Evolutionary conservation across 2,329 filamentous ascomycete genomes (phyloP), one percentile per base, ranked within the genome.

Genomic region (Periconia sp.): DNA sequence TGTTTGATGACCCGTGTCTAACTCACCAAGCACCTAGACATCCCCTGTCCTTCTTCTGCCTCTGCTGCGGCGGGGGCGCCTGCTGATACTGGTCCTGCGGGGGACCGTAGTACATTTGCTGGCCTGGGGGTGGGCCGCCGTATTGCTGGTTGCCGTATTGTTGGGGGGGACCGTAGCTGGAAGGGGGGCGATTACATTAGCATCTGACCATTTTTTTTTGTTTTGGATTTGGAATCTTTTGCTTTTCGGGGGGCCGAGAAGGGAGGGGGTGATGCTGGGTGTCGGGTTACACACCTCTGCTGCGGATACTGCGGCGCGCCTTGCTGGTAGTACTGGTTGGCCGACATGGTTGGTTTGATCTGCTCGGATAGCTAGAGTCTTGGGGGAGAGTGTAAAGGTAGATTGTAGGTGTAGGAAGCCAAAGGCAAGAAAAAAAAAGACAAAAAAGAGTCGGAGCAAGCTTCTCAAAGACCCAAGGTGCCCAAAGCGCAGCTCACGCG

Each of bases 31-130:
- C 59, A n/a, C 37, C 36, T 37, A 69, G 46, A 42, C 63, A 68
- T 7, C 63, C 62, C 11, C 63, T 25, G 22, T 66, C 73, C 58
- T 77, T 77, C 61, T 77, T 75, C 58, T 76, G 65, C 49, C 71
- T 69, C 35, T 73, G 71, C 19, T 72, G 72, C 3, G 75, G 74
- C 18, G 72, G 72, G 4, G 75, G 75, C 16, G 70, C 70, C 55
- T 79, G 77, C 56, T 80, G 78, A 57, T 79, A 78, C 60, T 72
- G 59, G 12, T 52, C 54, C 37, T 56, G 54, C n/a, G 52, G 59
- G 9, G 57, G 56, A 4, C 50, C 49, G 37, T 65, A 62, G 45
- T 60, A 59, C 52, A 57, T 56, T 33, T 56, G 54, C 44, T 61
- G 58, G 7, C 36, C 48, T 5, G 52, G 63, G n/a, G 62, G 62